A percentile compares a stretch with the other conserved stretches of the same genome.
These are phyloP conservation scores for Quercus tomentella DNA, from an alignment of 331 rosid genomes.

Conservation along the genomic window DNA sequence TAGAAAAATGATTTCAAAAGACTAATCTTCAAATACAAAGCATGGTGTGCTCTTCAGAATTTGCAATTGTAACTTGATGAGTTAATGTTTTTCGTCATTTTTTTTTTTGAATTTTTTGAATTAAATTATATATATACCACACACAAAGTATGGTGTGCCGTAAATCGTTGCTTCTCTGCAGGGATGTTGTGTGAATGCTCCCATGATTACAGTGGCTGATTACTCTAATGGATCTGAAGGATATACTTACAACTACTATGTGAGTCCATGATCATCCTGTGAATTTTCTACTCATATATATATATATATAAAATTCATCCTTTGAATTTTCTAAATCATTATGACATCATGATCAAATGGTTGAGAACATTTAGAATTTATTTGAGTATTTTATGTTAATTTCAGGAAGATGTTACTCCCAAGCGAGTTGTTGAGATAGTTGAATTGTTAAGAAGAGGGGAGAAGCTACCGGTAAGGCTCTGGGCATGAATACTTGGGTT, in stretches of 20 bases:
- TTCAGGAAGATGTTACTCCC: constrained; percentile 96
- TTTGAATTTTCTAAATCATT: background rate
- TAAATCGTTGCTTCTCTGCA: constrained; percentile 35
- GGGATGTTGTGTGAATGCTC: constrained; percentile 98
- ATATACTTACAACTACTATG: constrained; percentile 86
- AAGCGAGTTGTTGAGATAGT: constrained; percentile 77
- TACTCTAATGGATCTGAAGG: constrained; percentile 94
- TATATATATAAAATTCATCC: background rate
- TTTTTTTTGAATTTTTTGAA: no score
- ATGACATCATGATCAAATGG: background rate
- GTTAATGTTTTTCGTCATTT: no score
- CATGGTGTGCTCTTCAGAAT: background rate
- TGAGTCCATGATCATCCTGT: constrained; percentile 30
- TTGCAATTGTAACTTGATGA: no score
- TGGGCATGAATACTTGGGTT: background rate
- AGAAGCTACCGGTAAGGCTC: constrained; percentile 84
- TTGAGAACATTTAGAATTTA: background rate
- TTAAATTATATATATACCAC: background rate
- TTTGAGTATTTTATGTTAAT: constrained; percentile 11
- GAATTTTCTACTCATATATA: background rate
- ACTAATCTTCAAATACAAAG: background rate
- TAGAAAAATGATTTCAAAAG: background rate
- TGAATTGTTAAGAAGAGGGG: constrained; percentile 78
- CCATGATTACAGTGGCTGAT: constrained; percentile 98
- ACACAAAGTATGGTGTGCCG: constrained; percentile 1